A percentile compares a stretch with the other conserved stretches of the same genome.
Evolutionary conservation across 1,139 yeast species (phyloP).

Genomic region (Wickerhamomyces sp.): DNA sequence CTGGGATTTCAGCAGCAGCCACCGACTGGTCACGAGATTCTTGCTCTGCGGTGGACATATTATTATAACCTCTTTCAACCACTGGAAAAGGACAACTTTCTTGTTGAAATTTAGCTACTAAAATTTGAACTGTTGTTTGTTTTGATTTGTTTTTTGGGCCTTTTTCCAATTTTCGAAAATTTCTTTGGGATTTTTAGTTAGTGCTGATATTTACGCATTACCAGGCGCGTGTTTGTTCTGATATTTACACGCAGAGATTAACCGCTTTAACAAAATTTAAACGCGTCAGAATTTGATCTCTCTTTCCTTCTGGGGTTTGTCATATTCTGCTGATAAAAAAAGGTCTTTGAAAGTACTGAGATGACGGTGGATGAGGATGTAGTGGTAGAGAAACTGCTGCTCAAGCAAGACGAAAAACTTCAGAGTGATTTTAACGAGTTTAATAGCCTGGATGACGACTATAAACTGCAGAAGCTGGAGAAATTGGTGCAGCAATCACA

Average conservation of each 20-base stretch:
- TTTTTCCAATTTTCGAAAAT: background rate
- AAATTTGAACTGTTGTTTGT: background rate
- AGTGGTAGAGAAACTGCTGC: slow-evolving; percentile 24
- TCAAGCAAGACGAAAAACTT: slow-evolving; percentile 6
- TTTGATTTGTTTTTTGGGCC: background rate
- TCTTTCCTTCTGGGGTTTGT: background rate
- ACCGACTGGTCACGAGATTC: background rate
- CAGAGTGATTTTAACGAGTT: slow-evolving; percentile 36
- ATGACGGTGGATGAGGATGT: slow-evolving; percentile 21
- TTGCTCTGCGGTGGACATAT: background rate
- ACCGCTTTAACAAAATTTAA: background rate
- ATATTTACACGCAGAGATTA: slow-evolving; percentile 1
- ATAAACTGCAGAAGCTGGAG: slow-evolving; percentile 58
- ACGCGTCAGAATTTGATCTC: background rate
- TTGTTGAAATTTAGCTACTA: too few species aligned
- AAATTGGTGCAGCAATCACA: slow-evolving; percentile 78
- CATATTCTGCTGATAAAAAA: too few species aligned
- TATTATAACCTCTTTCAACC: background rate
- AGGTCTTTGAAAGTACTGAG: background rate
- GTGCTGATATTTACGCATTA: slow-evolving; percentile 8
- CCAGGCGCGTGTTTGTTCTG: background rate
- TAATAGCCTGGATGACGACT: slow-evolving; percentile 34
- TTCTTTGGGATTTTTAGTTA: slow-evolving; percentile 2
- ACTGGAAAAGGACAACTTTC: too few species aligned
- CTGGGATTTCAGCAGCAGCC: slow-evolving; percentile 18